Evolutionary conservation across 2,329 filamentous ascomycete genomes (phyloP).

Genomic region (Lithohypha guttulata): DNA sequence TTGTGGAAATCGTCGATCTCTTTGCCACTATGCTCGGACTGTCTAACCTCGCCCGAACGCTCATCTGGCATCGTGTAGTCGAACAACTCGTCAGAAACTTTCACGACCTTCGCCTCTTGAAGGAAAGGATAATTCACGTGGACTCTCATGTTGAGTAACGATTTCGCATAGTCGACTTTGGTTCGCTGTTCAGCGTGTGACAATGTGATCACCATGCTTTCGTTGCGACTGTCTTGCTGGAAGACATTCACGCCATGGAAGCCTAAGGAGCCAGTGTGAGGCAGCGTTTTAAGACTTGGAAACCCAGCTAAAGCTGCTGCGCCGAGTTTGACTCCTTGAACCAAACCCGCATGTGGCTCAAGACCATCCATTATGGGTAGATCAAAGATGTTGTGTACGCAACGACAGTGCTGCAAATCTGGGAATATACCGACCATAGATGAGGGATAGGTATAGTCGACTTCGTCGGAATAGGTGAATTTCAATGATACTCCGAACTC

Average conservation of each 20-base stretch:
- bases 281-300: conserved; percentile 75
- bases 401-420: conserved; percentile 74
- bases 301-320: conserved; percentile 82
- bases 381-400: conserved; percentile 93
- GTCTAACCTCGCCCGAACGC: conserved; percentile 50
- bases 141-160: conserved; percentile 72
- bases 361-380: conserved; percentile 84
- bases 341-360: conserved; percentile 71
- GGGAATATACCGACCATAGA: conserved; percentile 84
- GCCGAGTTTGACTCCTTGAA: conserved; percentile 74
- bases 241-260: conserved; percentile 92
- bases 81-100: conserved; percentile 87
- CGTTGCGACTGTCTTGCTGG: conserved; percentile 88
- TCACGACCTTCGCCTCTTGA: conserved; percentile 81
- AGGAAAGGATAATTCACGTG: conserved; percentile 92
- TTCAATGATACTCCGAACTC: conserved; percentile 86
- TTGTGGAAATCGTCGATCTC: conserved; percentile 76
- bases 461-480: conserved; percentile 71
- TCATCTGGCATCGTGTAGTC: conserved; percentile 64
- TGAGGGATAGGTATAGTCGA: conserved; percentile 76
- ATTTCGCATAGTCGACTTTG: conserved; percentile 60
- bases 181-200: conserved; percentile 61
- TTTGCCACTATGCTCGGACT: conserved; percentile 59
- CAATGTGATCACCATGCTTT: conserved; percentile 87
- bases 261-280: conserved; percentile 68